Evolutionary conservation across 192 early-diverging fungal species (phyloP).

Genomic region (Backusella sp.): DNA sequence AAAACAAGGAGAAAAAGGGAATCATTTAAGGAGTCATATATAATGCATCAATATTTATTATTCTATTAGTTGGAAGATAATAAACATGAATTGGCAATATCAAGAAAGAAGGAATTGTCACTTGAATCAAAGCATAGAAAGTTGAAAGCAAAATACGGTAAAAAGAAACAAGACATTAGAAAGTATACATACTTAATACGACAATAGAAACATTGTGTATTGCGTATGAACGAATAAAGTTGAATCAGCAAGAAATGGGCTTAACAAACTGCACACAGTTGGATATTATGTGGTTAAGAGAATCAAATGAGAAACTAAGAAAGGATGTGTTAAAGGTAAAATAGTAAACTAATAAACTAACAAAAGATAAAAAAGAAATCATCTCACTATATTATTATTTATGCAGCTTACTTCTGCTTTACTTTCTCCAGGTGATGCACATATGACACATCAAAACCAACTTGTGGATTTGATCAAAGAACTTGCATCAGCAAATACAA

Average conservation of each 20-base stretch:
- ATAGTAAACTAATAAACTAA: neutral
- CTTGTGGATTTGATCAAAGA: constrained; percentile 54
- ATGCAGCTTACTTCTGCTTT: constrained; percentile 12
- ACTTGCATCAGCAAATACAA: constrained; percentile 52
- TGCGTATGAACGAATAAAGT: constrained; percentile 34
- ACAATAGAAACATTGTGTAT: constrained; percentile 26
- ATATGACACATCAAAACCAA: constrained; percentile 33
- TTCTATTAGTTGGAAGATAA: constrained; percentile 36
- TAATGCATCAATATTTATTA: neutral
- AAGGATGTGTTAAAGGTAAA: constrained; percentile 34
- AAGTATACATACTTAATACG: neutral
- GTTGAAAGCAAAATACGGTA: constrained; percentile 36
- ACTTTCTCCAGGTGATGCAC: neutral
- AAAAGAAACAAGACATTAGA: neutral
- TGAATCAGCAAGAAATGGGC: constrained; percentile 28
- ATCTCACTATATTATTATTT: neutral
- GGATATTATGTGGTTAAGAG: constrained; percentile 26
- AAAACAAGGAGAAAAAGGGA: neutral
- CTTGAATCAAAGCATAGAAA: constrained; percentile 39
- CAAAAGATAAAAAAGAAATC: neutral
- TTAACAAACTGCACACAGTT: neutral
- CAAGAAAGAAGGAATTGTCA: constrained; percentile 32
- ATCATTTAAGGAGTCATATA: neutral
- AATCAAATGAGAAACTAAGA: constrained; percentile 31
- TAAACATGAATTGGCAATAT: constrained; percentile 36